phyloP scores from a whole-genome alignment of 1,139 yeast species.

The Pneumocystis murina region DNA sequence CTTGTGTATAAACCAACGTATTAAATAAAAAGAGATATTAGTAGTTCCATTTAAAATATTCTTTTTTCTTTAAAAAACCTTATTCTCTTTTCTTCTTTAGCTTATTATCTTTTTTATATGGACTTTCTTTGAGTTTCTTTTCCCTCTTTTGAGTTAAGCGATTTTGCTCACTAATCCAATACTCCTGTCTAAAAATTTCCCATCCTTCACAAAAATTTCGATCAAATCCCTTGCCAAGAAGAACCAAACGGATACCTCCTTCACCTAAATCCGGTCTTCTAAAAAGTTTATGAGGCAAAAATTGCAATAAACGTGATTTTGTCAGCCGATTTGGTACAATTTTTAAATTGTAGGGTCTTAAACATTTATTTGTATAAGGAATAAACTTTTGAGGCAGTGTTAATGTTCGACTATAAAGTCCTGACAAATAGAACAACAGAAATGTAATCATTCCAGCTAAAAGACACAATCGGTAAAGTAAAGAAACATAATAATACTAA shows the following conservation, averaged over 20 bases:
- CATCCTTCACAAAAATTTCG: slow-evolving; percentile 83
- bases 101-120: not conserved
- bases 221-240: slow-evolving; percentile 67
- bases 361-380: slow-evolving; percentile 10
- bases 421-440: slow-evolving; percentile 8
- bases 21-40: not conserved
- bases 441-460: slow-evolving; percentile 8
- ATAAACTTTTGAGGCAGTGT: slow-evolving; percentile 8
- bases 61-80: not conserved
- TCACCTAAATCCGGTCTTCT: not conserved
- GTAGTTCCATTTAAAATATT: not conserved
- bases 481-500: slow-evolving; percentile 6
- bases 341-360: slow-evolving; percentile 8
- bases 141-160: slow-evolving; percentile 25
- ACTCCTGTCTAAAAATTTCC: slow-evolving; percentile 87
- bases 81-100: not conserved
- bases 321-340: slow-evolving; percentile 2
- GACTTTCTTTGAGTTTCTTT: not conserved
- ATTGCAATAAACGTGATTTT: not conserved
- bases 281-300: not conserved
- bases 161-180: slow-evolving; percentile 77
- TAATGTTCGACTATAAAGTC: slow-evolving; percentile 7
- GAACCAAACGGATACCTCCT: slow-evolving; percentile 31
- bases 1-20: not conserved
- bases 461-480: slow-evolving; percentile 5